These are phyloP conservation scores for Zelopaecilomyces penicillatus DNA, from an alignment of 2,329 filamentous ascomycete species.

Conservation along the genomic window DNA sequence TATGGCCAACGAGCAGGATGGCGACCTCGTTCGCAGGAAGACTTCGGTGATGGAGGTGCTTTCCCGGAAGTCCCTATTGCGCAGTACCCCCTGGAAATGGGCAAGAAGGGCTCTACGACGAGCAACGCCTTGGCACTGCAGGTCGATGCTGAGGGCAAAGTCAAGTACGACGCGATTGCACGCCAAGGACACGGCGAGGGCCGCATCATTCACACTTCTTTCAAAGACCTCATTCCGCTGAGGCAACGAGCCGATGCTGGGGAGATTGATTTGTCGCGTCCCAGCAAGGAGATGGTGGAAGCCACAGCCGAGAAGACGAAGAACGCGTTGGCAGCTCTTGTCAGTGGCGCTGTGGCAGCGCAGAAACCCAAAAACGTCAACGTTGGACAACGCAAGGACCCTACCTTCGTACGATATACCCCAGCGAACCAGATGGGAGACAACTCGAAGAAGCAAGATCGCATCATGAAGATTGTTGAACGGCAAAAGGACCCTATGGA, in stretches of 20 bases:
- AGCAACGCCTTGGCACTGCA: conserved; percentile 90
- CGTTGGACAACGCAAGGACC: conserved; percentile 67
- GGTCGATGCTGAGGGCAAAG: conserved; percentile 83
- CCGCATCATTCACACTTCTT: conserved; percentile 85
- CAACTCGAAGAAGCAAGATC: conserved; percentile 76
- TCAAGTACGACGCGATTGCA: conserved; percentile 94
- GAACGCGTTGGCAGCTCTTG: conserved; percentile 71
- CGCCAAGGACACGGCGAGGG: conserved; percentile 77
- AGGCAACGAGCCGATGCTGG: conserved; percentile 88
- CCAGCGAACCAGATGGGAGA: conserved; percentile 95
- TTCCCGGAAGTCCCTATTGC: conserved; percentile 91
- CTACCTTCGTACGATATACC: conserved; percentile 92
- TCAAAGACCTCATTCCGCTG: conserved; percentile 93
- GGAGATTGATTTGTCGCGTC: conserved; percentile 78
- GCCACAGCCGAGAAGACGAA: conserved; percentile 83
- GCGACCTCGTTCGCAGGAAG: conserved; percentile 80
- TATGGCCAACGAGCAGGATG: conserved; percentile 85
- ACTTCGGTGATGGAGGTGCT: conserved; percentile 92
- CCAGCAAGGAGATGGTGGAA: conserved; percentile 74
- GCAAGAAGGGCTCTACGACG: conserved; percentile 61
- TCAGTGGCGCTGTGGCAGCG: conserved; percentile 76
- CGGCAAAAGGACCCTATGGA: conserved; percentile 91
- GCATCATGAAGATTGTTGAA: conserved; percentile 98
- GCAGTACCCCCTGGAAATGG: conserved; percentile 95
- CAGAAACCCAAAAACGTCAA: conserved; percentile 96